Conservation (phyloP, 441 rosid genomes). For the Euphorbia celastroides region DNA sequence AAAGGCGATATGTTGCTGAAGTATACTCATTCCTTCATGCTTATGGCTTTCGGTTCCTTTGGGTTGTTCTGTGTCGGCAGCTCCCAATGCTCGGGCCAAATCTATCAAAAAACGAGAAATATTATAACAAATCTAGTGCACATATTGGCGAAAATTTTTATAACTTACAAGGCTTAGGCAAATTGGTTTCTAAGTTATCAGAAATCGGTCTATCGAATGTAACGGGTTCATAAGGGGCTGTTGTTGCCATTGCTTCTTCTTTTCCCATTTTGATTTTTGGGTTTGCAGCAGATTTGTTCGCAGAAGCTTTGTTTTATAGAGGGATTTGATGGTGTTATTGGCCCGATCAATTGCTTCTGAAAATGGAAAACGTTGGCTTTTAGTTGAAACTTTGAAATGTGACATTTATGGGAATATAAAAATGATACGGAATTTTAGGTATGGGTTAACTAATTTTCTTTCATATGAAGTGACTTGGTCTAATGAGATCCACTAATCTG, state of each 20-base stretch:
- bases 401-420: too few relatives aligned
- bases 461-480: too few relatives aligned
- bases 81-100: constrained; percentile 68
- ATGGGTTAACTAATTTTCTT: too few relatives aligned
- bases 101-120: constrained; percentile 26
- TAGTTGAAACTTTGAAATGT: too few relatives aligned
- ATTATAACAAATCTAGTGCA: neutral
- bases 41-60: constrained; percentile 53
- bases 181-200: constrained; percentile 48
- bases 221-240: constrained; percentile 67
- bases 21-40: constrained; percentile 51
- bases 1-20: constrained; percentile 83
- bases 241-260: constrained; percentile 52
- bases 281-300: too few relatives aligned
- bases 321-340: too few relatives aligned
- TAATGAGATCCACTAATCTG: too few relatives aligned
- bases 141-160: neutral
- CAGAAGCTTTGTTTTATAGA: too few relatives aligned
- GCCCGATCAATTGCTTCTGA: too few relatives aligned
- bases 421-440: too few relatives aligned
- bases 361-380: too few relatives aligned
- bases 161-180: constrained; percentile 65
- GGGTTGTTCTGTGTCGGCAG: constrained; percentile 62
- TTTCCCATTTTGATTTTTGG: constrained; percentile 21
- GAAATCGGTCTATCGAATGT: constrained; percentile 53